Base-by-base conservation (phyloP, 176 grass and related monocot species). In the Rhipidocladum racemiflorum region DNA sequence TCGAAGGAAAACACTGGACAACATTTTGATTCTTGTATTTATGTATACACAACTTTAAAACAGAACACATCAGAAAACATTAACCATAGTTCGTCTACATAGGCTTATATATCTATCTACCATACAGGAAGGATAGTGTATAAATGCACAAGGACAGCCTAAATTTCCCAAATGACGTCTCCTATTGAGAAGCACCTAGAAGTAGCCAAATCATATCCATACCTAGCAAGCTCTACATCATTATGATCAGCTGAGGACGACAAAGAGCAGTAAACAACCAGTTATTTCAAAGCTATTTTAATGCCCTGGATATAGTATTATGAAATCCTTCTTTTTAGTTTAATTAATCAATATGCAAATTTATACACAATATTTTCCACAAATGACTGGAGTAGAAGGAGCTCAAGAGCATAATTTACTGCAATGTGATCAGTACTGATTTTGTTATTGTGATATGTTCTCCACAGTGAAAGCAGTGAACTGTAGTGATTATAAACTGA, bases 31-130 rank as follows among this genome's bases (percentile, higher is more conserved):
- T 75, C 13, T 80, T 32, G 9, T 17, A 68, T 38, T 43, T 8
- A 75, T 32, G 60, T 50, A 75, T 49, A 68, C 50, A 35, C n/a
- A 77, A 32, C 23, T 70, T 69, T 49, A n/a, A 74, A 39, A 30
- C 10, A 18, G 9, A 45, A 65, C 4, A 18, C 12, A 67, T 24
- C 11, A 17, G 14, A 54, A 43, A 59, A 72, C 29, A 84, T 61
- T 28, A n/a, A 53, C 18, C 18, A 6, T 21, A 61, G 39, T 61
- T 44, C 4, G 28, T 45, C 25, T 15, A 72, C 35, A 21, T 32
- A 30, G 20, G 36, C 16, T 32, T 32, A 14, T 53, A 66, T 36
- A 28, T 23, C 5, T 61, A 45, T 21, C 29, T 29, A 32, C 39
- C 51, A 48, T 16, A 35, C 24, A 34, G 24, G 48, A 53, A 56